A percentile compares a stretch with the other conserved stretches of the same genome.
Conservation (phyloP, 768 basidiomycete genomes). For the Mycena epipterygia region DNA sequence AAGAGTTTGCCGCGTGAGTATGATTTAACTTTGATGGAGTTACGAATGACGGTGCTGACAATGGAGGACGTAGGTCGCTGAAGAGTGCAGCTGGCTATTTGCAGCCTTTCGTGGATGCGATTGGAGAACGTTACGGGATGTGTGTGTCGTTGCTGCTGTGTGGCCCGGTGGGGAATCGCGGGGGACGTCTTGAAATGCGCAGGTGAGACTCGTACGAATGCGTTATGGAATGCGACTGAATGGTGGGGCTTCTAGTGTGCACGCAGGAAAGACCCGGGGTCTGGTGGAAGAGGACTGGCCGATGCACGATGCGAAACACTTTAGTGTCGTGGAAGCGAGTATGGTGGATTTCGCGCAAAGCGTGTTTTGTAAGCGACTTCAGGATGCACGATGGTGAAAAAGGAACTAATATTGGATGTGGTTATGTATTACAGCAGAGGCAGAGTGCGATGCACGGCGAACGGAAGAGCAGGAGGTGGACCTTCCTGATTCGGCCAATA, state of each 20-base stretch:
- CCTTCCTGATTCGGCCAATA: not conserved
- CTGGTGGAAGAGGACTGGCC: constrained; percentile 10
- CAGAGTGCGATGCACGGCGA: not conserved
- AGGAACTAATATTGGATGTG: not conserved
- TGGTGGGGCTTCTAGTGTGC: not conserved
- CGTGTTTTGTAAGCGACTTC: not conserved
- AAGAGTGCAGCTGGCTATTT: constrained; percentile 4
- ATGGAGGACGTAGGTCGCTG: not conserved
- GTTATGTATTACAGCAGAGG: not conserved
- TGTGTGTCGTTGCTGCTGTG: not conserved
- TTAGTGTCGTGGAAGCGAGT: not conserved
- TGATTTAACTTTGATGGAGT: too few relatives aligned
- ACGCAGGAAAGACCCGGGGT: not conserved
- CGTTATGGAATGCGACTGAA: not conserved
- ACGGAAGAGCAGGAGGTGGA: not conserved
- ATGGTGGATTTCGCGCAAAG: constrained; percentile 15
- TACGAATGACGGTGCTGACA: too few relatives aligned
- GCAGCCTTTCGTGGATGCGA: constrained; percentile 1
- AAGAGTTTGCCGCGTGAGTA: too few relatives aligned
- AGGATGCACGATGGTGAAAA: too few relatives aligned
- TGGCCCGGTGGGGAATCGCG: not conserved
- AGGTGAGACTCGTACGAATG: not conserved
- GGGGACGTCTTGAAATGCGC: not conserved
- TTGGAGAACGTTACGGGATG: not conserved
- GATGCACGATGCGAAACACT: not conserved